Conservation (phyloP, 108 stramenopile genomes). For the Conticribra weissflogii region DNA sequence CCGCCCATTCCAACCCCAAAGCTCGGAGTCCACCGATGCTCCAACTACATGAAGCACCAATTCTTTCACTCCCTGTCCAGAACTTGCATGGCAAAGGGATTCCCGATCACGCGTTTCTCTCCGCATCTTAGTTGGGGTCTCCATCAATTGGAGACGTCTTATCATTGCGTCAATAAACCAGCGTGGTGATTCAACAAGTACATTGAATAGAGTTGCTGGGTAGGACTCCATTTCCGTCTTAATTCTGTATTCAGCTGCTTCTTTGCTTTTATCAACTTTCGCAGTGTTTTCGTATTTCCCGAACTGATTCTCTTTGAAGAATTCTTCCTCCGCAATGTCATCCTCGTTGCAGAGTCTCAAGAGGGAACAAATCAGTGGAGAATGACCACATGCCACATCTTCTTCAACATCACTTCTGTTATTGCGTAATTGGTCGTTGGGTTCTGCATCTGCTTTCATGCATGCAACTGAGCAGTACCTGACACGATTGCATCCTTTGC, state of each 20-base stretch:
- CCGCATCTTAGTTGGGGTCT: conserved; percentile 20
- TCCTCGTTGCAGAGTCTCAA: conserved; percentile 74
- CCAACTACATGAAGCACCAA: conserved; percentile 84
- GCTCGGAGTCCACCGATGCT: conserved; percentile 77
- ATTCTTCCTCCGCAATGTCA: conserved; percentile 63
- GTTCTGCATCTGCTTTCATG: conserved; percentile 50
- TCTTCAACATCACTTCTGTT: conserved; percentile 15
- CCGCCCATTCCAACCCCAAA: conserved; percentile 66
- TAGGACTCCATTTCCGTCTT: conserved; percentile 85
- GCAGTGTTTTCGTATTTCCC: conserved; percentile 1
- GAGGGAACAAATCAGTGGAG: conserved; percentile 76
- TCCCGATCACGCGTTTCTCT: conserved; percentile 30
- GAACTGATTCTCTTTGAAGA: conserved; percentile 21
- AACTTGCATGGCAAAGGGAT: background rate
- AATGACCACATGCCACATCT: conserved; percentile 59
- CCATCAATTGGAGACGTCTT: conserved; percentile 18
- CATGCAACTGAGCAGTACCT: conserved; percentile 79
- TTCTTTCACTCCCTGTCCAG: conserved; percentile 9
- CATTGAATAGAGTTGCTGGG: conserved; percentile 87
- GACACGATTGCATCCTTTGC: conserved; percentile 73
- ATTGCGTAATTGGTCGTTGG: background rate
- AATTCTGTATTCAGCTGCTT: conserved; percentile 72
- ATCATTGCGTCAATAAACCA: conserved; percentile 42
- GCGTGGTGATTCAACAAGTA: conserved; percentile 58
- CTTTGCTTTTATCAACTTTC: conserved; percentile 17